phyloP scores from a whole-genome alignment of 768 basidiomycete species.

The Coprinopsis strossmayeri region DNA sequence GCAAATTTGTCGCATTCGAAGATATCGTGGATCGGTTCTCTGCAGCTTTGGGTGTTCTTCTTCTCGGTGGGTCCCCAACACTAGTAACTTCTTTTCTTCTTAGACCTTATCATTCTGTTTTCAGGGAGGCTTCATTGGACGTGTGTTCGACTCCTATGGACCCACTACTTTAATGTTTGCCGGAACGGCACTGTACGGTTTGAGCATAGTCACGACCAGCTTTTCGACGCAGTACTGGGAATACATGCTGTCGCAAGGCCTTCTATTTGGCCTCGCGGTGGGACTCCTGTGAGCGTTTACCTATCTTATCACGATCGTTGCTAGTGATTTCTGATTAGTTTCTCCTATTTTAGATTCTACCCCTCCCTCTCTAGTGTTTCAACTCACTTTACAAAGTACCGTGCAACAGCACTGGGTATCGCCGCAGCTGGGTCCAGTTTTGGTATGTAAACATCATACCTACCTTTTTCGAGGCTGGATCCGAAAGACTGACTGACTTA shows the following conservation, averaged over 20 bases:
- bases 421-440: constrained; percentile 64
- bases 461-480: too few species aligned
- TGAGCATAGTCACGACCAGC: constrained; percentile 57
- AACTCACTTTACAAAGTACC: constrained; percentile 56
- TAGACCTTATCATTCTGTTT: too few species aligned
- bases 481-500: neutral
- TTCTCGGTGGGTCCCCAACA: constrained; percentile 55
- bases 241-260: constrained; percentile 55
- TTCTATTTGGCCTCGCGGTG: constrained; percentile 60
- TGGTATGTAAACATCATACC: constrained; percentile 43
- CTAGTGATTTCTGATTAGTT: constrained; percentile 1
- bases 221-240: constrained; percentile 52
- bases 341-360: constrained; percentile 47
- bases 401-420: constrained; percentile 68
- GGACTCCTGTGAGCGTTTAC: constrained; percentile 52
- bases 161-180: constrained; percentile 45
- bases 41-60: constrained; percentile 67
- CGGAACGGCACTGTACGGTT: constrained; percentile 42
- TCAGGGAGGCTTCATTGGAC: constrained; percentile 59
- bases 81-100: too few species aligned
- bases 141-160: constrained; percentile 53
- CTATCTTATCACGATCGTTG: constrained; percentile 5
- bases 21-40: constrained; percentile 66
- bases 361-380: constrained; percentile 62
- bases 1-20: constrained; percentile 39